Percentiles rank a stretch among this genome's conserved stretches.
These are phyloP conservation scores for Ammopiptanthus mongolicus DNA, from an alignment of 306 rosid genomes.

Conservation along the genomic window DNA sequence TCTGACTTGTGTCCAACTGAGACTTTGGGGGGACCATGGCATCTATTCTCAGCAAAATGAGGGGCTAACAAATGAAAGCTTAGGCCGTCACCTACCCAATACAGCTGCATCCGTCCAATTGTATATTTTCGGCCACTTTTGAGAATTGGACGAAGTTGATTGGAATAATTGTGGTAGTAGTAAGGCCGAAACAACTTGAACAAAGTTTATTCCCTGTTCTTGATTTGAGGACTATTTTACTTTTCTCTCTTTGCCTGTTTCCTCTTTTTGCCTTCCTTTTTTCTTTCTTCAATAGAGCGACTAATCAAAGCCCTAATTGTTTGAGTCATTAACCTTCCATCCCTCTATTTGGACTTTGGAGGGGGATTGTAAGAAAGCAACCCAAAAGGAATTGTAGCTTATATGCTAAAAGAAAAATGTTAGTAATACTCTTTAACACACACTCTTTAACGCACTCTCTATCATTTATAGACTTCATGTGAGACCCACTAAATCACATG, in stretches of 20 bases:
- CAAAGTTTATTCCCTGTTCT: slow-evolving; percentile 3
- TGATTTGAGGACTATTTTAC: neutral
- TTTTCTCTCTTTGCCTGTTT: neutral
- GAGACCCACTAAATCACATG: too few species aligned
- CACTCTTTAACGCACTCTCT: too few species aligned
- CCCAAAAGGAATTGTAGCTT: too few species aligned
- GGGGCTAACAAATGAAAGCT: neutral
- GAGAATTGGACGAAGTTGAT: slow-evolving; percentile 21
- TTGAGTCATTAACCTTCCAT: neutral
- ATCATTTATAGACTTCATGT: too few species aligned
- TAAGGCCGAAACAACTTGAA: neutral
- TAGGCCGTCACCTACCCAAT: slow-evolving; percentile 24
- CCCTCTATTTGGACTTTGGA: neutral
- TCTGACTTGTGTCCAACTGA: slow-evolving; percentile 20
- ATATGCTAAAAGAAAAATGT: too few species aligned
- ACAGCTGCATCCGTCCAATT: neutral
- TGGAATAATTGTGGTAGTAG: neutral
- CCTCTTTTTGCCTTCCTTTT: neutral
- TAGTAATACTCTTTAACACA: too few species aligned
- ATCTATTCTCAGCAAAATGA: slow-evolving; percentile 6
- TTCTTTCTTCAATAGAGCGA: neutral
- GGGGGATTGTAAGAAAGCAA: neutral
- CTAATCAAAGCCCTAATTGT: neutral
- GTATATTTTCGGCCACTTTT: slow-evolving; percentile 16
- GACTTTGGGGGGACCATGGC: slow-evolving; percentile 18